These are phyloP conservation scores for Pinus albicaulis DNA, from an alignment of 75 land plant genomes.

Conservation along the genomic window DNA sequence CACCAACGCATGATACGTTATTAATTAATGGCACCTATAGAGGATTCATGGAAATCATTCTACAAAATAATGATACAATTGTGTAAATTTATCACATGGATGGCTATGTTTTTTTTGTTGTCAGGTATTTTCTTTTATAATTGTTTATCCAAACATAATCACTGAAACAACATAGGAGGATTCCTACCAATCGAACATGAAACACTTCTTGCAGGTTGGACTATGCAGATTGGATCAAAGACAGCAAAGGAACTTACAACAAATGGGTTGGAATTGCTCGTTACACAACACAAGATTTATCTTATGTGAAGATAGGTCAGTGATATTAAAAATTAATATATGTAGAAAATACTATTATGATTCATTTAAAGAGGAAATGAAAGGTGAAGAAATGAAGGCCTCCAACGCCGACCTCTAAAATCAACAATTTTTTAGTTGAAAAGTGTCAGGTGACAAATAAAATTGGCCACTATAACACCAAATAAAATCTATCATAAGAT, in stretches of 20 bases:
- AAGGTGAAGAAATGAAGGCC: too few relatives aligned
- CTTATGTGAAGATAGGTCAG: too few relatives aligned
- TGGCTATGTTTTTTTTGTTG: slow-evolving; percentile 93
- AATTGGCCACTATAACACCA: too few relatives aligned
- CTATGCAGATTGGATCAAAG: slow-evolving; percentile 75
- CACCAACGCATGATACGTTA: slow-evolving; percentile 57
- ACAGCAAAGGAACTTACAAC: slow-evolving; percentile 78
- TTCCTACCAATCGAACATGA: neutral
- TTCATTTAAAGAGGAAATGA: too few relatives aligned
- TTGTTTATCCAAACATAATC: neutral
- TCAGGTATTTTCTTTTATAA: slow-evolving; percentile 53
- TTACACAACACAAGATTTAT: slow-evolving; percentile 82
- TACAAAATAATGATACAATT: slow-evolving; percentile 76
- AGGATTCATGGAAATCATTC: slow-evolving; percentile 82
- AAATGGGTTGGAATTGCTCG: slow-evolving; percentile 90
- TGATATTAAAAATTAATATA: too few relatives aligned
- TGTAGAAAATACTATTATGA: too few relatives aligned
- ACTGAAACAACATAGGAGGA: neutral
- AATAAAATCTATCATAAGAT: too few relatives aligned
- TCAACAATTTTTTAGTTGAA: too few relatives aligned
- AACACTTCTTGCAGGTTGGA: slow-evolving; percentile 64
- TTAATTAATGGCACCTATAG: slow-evolving; percentile 74
- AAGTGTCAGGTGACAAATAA: too few relatives aligned
- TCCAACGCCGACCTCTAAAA: too few relatives aligned
- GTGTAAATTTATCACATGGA: slow-evolving; percentile 82